Conservation (phyloP, 2,329 filamentous ascomycete genomes). For the Colletotrichum camelliae region DNA sequence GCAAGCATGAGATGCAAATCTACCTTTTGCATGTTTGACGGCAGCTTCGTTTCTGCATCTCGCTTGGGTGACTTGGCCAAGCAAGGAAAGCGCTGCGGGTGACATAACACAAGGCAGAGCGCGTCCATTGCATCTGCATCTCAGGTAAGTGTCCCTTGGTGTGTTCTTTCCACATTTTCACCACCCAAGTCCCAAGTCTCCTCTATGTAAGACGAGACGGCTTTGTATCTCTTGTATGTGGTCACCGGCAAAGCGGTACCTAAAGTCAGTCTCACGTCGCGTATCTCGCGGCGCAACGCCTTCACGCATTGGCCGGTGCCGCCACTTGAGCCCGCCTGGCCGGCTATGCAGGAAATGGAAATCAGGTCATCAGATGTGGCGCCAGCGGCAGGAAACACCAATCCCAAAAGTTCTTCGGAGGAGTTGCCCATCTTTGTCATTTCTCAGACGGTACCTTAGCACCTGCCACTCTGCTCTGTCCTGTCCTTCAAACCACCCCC, state of each 20-base stretch:
- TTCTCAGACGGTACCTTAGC: not conserved
- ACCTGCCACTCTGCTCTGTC: not conserved
- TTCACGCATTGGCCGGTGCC: not conserved
- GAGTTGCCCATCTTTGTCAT: not conserved
- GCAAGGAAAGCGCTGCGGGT: not conserved
- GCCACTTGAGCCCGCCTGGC: not conserved
- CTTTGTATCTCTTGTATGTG: not conserved
- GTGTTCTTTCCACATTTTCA: not conserved
- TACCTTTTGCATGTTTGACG: not conserved
- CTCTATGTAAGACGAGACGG: not conserved
- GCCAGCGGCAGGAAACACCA: slow-evolving; percentile 1
- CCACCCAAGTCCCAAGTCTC: not conserved
- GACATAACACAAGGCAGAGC: not conserved
- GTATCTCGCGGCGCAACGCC: not conserved
- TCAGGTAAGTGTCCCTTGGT: not conserved
- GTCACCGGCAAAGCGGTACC: not conserved
- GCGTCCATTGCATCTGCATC: not conserved
- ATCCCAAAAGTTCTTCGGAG: not conserved
- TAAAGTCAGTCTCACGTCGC: not conserved
- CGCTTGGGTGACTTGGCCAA: not conserved
- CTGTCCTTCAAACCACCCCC: not conserved
- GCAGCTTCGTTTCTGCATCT: not conserved
- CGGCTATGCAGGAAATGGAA: not conserved
- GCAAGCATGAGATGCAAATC: not conserved
- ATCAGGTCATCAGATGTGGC: slow-evolving; percentile 18